phyloP scores from a whole-genome alignment of 1,284 basidiomycete genomes.

The Boletellus deceptivus region DNA sequence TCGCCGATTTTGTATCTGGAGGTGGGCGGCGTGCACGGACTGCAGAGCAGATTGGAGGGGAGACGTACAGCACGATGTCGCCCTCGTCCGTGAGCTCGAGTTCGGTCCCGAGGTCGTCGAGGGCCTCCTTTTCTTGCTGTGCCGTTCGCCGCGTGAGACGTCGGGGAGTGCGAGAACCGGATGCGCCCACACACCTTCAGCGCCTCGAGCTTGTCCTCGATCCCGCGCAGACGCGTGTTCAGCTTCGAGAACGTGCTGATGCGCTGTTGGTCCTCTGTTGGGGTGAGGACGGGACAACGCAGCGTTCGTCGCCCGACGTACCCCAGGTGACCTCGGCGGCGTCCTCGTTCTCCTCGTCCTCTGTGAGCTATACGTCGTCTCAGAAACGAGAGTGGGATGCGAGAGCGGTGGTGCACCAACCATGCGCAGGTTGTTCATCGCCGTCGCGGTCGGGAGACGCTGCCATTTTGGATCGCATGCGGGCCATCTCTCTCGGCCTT shows the following conservation, averaged over 20 bases:
- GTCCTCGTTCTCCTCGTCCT: slow-evolving; percentile 80
- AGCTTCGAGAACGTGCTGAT: slow-evolving; percentile 94
- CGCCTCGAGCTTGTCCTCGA: slow-evolving; percentile 70
- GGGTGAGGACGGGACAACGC: too few relatives aligned
- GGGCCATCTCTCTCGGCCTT: too few relatives aligned
- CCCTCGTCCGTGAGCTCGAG: slow-evolving; percentile 89
- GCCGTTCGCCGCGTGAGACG: slow-evolving; percentile 2
- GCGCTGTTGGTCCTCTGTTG: slow-evolving; percentile 84
- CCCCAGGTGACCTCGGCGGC: slow-evolving; percentile 92
- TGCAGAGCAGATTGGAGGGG: background rate
- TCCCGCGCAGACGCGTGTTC: slow-evolving; percentile 72
- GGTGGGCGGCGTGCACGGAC: background rate
- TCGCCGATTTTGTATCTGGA: slow-evolving; percentile 88
- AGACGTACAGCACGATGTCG: slow-evolving; percentile 66
- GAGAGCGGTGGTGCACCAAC: slow-evolving; percentile 30
- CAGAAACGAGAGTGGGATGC: background rate
- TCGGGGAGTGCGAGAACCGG: too few relatives aligned
- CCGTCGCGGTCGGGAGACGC: background rate
- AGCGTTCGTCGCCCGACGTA: slow-evolving; percentile 33
- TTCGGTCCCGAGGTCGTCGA: slow-evolving; percentile 86
- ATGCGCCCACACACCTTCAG: slow-evolving; percentile 57
- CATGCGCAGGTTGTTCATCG: slow-evolving; percentile 54
- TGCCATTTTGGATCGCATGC: too few relatives aligned
- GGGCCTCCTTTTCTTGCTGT: slow-evolving; percentile 89
- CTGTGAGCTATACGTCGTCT: slow-evolving; percentile 50